These are phyloP conservation scores for Solanum aculeatissimum DNA, from an alignment of 305 asterid genomes.

Conservation along the genomic window DNA sequence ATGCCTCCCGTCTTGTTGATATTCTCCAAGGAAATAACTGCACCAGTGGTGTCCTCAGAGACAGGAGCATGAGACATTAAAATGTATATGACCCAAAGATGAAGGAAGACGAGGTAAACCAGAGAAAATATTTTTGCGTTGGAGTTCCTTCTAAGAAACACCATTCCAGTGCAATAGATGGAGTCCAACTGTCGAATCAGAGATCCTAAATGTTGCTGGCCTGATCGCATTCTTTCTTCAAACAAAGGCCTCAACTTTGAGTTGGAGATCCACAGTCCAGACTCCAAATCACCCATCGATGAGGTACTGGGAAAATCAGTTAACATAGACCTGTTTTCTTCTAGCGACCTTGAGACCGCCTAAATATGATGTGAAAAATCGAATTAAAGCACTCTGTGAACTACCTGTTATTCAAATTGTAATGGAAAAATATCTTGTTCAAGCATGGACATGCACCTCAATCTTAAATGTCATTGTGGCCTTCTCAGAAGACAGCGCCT, in stretches of 20 bases:
- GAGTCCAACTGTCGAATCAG: constrained; percentile 73
- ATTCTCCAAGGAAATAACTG: constrained; percentile 72
- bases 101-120: constrained; percentile 70
- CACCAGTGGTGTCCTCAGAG: constrained; percentile 52
- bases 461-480: constrained; percentile 63
- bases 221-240: constrained; percentile 49
- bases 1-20: constrained; percentile 62
- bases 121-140: constrained; percentile 54
- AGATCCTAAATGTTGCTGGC: constrained; percentile 67
- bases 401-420: neutral
- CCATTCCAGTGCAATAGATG: constrained; percentile 55
- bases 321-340: constrained; percentile 32
- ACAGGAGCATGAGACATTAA: constrained; percentile 54
- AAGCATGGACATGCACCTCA: constrained; percentile 44
- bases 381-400: neutral
- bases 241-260: constrained; percentile 45
- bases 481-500: constrained; percentile 79
- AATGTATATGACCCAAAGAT: constrained; percentile 80
- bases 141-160: constrained; percentile 60
- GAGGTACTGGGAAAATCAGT: constrained; percentile 32
- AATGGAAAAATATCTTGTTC: neutral
- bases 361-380: constrained; percentile 5
- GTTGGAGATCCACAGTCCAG: constrained; percentile 37
- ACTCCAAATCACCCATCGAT: constrained; percentile 43
- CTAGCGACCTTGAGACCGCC: constrained; percentile 68